Conservation (phyloP, 2,329 filamentous ascomycete species). For the Colletotrichum sp. region DNA sequence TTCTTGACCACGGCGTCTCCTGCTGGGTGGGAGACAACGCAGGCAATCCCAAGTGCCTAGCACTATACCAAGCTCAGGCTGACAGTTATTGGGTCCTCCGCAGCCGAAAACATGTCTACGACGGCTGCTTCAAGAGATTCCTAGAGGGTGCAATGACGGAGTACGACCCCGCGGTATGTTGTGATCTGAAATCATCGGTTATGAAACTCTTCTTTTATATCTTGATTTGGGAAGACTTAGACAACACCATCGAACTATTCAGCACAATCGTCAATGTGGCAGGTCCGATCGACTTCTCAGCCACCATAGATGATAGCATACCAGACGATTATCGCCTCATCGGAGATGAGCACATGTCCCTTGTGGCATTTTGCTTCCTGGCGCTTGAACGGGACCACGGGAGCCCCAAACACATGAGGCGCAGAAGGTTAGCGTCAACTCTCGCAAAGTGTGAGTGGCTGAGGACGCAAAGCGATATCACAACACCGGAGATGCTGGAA, state of each 20-base stretch:
- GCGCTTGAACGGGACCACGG: fast-evolving
- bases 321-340: fast-evolving
- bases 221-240: background rate
- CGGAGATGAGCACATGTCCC: background rate
- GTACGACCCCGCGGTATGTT: background rate
- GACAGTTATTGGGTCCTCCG: fast-evolving
- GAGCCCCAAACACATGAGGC: fast-evolving
- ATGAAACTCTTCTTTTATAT: fast-evolving
- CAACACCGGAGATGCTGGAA: fast-evolving
- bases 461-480: background rate
- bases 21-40: background rate
- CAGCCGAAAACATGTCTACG: background rate
- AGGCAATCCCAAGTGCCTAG: fast-evolving
- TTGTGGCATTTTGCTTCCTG: background rate
- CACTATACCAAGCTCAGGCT: background rate
- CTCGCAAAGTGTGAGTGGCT: background rate
- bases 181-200: background rate
- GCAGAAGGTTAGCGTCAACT: background rate
- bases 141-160: background rate
- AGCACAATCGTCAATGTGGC: background rate
- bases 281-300: background rate
- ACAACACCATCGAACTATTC: background rate
- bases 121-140: background rate
- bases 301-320: fast-evolving
- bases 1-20: background rate